Conservation (phyloP, 2,329 filamentous ascomycete species). For the Colletotrichum graminicola region DNA sequence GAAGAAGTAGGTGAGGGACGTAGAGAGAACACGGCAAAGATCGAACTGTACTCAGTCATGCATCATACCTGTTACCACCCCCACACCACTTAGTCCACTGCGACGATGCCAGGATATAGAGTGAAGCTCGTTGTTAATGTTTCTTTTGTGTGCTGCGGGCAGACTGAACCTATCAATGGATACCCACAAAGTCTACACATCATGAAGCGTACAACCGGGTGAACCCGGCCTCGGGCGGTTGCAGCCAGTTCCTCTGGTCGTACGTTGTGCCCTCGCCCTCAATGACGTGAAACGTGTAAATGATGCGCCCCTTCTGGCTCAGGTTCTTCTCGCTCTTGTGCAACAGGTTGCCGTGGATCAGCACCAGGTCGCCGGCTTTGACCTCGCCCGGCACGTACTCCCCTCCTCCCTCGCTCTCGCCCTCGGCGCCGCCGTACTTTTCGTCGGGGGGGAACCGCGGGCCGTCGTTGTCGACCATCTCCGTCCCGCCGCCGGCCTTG, state of each 20-base stretch:
- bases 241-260: conserved; percentile 92
- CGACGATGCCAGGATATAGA: conserved; percentile 19
- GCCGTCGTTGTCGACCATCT: conserved; percentile 79
- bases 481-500: conserved; percentile 68
- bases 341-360: conserved; percentile 95
- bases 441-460: conserved; percentile 69
- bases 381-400: conserved; percentile 86
- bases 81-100: not conserved
- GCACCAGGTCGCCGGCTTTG: conserved; percentile 87
- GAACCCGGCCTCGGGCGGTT: conserved; percentile 85
- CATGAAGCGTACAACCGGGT: conserved; percentile 69
- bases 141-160: not conserved
- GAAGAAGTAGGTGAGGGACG: not conserved
- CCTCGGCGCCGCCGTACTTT: conserved; percentile 60
- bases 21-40: not conserved
- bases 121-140: conserved; percentile 22
- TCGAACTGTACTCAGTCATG: not conserved
- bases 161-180: conserved; percentile 39
- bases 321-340: conserved; percentile 97
- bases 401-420: conserved; percentile 54
- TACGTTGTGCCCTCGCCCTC: conserved; percentile 82
- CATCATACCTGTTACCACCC: conserved; percentile 14
- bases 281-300: conserved; percentile 98
- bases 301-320: conserved; percentile 87
- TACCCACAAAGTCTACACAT: conserved; percentile 27